Conservation (phyloP, 176 grass and related monocot genomes). For the Rhynchospora breviuscula region DNA sequence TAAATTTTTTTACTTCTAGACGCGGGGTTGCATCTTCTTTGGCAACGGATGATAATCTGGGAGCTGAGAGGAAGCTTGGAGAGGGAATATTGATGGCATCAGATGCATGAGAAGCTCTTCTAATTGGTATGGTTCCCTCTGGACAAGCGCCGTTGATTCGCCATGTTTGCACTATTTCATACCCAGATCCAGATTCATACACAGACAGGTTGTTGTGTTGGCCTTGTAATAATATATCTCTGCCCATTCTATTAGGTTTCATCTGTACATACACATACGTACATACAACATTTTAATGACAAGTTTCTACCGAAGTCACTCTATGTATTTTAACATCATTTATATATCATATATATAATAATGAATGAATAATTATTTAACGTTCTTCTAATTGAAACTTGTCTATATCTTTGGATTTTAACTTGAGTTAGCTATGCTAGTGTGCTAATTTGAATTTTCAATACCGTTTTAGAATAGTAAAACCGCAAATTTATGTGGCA, state of each 20-base stretch:
- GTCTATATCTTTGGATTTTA: background rate
- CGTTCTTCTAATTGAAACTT: no score
- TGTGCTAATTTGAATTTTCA: no score
- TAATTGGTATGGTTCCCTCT: background rate
- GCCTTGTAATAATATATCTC: background rate
- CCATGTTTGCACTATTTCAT: background rate
- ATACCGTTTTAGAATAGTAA: no score
- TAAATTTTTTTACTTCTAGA: background rate
- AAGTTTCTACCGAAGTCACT: no score
- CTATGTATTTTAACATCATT: no score
- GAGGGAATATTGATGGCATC: background rate
- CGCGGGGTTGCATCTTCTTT: background rate
- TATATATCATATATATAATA: no score
- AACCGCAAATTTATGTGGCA: no score
- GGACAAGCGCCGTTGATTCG: background rate
- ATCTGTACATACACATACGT: background rate
- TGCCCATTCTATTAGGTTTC: background rate
- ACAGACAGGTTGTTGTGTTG: no score
- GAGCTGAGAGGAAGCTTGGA: background rate
- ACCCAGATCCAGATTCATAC: no score
- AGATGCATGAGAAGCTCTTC: background rate
- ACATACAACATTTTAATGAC: background rate
- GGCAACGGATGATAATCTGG: background rate
- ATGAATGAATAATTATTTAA: no score
- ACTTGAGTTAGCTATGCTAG: background rate